These are phyloP conservation scores for Colletotrichum australisinense DNA, from an alignment of 2,329 filamentous ascomycete genomes.

Conservation along the genomic window DNA sequence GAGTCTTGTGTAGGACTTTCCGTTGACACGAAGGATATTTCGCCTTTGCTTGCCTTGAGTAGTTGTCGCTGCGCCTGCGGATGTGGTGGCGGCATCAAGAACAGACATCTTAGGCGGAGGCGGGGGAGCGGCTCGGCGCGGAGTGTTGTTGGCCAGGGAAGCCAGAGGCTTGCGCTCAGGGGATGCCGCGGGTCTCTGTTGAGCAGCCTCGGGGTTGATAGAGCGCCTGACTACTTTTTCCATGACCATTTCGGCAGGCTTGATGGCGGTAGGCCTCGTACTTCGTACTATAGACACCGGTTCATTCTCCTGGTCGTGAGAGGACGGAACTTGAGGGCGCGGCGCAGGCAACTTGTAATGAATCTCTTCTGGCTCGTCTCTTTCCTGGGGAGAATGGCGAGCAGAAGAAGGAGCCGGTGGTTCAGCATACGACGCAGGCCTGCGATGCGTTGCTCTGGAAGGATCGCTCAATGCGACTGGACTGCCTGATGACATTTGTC, in stretches of 20 bases:
- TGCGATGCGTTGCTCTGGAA: conserved; percentile 54
- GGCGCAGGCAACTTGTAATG: conserved; percentile 67
- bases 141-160: conserved; percentile 73
- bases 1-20: conserved; percentile 88
- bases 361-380: conserved; percentile 53
- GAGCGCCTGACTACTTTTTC: conserved; percentile 65
- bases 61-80: conserved; percentile 82
- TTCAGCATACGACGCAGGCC: conserved; percentile 51
- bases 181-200: conserved; percentile 52
- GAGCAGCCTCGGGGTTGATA: conserved; percentile 56
- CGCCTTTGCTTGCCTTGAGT: conserved; percentile 80
- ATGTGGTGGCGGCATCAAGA: conserved; percentile 88
- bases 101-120: conserved; percentile 98
- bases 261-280: conserved; percentile 66
- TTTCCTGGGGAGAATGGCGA: conserved; percentile 45
- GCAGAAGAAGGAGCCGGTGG: conserved; percentile 45
- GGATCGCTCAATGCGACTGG: conserved; percentile 63
- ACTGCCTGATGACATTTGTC: conserved; percentile 68
- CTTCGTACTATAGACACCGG: conserved; percentile 76
- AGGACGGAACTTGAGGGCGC: conserved; percentile 68
- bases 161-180: conserved; percentile 68
- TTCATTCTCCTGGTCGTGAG: conserved; percentile 88
- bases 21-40: conserved; percentile 88
- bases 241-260: conserved; percentile 64
- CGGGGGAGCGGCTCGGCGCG: conserved; percentile 79